These are phyloP conservation scores for Falciphora oryzae DNA, from an alignment of 2,329 filamentous ascomycete species.

Conservation along the genomic window DNA sequence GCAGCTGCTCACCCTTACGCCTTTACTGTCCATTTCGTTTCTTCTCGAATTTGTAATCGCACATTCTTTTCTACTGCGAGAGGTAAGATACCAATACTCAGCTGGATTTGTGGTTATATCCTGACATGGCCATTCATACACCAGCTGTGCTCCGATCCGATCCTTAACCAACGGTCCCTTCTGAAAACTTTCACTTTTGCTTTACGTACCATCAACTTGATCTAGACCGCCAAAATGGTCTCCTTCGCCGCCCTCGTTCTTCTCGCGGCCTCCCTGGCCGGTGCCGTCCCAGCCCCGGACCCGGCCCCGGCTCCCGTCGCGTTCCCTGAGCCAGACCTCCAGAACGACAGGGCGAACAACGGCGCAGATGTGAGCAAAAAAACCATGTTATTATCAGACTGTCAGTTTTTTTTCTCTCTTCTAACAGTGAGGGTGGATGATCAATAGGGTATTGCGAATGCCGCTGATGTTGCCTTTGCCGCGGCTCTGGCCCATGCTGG, in stretches of 20 bases:
- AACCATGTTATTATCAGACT: background rate
- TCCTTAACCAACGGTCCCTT: slow-evolving; percentile 1
- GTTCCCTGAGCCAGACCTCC: slow-evolving; percentile 1
- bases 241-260: slow-evolving; percentile 7
- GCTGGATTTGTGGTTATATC: background rate
- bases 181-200: background rate
- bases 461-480: slow-evolving; percentile 7
- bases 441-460: slow-evolving; percentile 1
- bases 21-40: no score
- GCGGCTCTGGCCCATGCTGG: slow-evolving; percentile 3
- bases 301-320: background rate
- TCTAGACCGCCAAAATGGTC: no score
- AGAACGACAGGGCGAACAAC: slow-evolving; percentile 11
- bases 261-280: slow-evolving; percentile 5
- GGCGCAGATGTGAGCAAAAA: slow-evolving; percentile 3
- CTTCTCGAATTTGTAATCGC: no score
- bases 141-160: slow-evolving; percentile 9
- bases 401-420: no score
- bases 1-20: no score
- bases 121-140: background rate
- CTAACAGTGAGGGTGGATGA: no score
- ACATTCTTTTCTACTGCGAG: slow-evolving; percentile 2
- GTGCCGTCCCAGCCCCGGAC: background rate
- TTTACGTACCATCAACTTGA: background rate
- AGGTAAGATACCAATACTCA: background rate